phyloP scores from a whole-genome alignment of 257 asterid genomes.

The Solanum okadae region DNA sequence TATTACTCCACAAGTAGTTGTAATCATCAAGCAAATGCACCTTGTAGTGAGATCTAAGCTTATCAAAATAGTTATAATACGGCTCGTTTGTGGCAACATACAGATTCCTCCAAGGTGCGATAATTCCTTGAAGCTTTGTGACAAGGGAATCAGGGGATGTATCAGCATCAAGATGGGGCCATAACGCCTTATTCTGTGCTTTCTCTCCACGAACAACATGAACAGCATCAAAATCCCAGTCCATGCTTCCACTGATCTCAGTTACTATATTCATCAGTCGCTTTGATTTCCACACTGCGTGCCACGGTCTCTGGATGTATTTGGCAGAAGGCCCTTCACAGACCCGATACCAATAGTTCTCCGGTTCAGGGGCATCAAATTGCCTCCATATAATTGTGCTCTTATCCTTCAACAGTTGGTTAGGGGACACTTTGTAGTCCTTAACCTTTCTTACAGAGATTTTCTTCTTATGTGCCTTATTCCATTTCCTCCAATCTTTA shows the following conservation, averaged over 20 bases:
- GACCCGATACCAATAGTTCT: constrained; percentile 90
- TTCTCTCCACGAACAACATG: constrained; percentile 88
- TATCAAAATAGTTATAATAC: constrained; percentile 78
- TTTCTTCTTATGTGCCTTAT: constrained; percentile 49
- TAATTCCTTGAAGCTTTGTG: constrained; percentile 41
- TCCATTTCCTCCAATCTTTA: constrained; percentile 84
- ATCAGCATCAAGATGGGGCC: constrained; percentile 86
- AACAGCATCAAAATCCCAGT: constrained; percentile 94
- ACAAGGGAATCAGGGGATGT: constrained; percentile 83
- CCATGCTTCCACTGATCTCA: constrained; percentile 92
- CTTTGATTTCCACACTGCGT: constrained; percentile 83
- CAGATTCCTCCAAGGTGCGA: constrained; percentile 74
- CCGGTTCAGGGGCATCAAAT: constrained; percentile 75
- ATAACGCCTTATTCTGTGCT: constrained; percentile 57
- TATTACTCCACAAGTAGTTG: constrained; percentile 67
- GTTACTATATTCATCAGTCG: constrained; percentile 86
- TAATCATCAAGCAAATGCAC: constrained; percentile 88
- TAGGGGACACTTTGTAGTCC: constrained; percentile 58
- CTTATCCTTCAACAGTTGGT: constrained; percentile 62
- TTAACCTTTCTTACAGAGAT: constrained; percentile 53
- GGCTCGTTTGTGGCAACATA: constrained; percentile 88
- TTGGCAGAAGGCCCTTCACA: constrained; percentile 88
- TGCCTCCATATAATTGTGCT: constrained; percentile 72
- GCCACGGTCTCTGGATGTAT: constrained; percentile 81
- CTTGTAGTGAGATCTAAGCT: constrained; percentile 85